These are phyloP conservation scores for Antonospora locustae DNA, from an alignment of 371 early-diverging fungal species.

Conservation along the genomic window DNA sequence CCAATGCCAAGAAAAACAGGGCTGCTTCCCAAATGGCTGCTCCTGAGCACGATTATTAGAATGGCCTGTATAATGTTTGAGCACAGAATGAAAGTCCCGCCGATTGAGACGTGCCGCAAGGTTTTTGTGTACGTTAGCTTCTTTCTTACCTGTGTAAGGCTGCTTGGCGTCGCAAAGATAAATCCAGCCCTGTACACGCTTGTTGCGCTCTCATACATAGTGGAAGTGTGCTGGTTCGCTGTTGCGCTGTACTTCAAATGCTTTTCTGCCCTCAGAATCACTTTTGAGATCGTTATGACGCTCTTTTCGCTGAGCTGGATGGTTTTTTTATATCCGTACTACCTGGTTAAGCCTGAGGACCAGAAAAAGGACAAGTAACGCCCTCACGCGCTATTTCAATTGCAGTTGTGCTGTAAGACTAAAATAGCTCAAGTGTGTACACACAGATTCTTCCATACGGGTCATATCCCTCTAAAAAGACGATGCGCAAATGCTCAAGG, in stretches of 20 bases:
- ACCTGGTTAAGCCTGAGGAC: conserved; percentile 1
- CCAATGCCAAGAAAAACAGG: conserved; percentile 5
- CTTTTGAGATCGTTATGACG: not conserved
- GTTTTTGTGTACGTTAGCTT: too few relatives aligned
- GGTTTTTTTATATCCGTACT: conserved; percentile 22
- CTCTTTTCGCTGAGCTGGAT: not conserved
- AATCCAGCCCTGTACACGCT: not conserved
- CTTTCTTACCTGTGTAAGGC: not conserved
- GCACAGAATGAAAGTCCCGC: not conserved
- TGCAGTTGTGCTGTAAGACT: too few relatives aligned
- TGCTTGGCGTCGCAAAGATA: not conserved
- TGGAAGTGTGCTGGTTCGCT: conserved; percentile 4
- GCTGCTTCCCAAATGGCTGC: conserved; percentile 4
- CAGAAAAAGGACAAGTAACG: too few relatives aligned
- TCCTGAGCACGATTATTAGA: not conserved
- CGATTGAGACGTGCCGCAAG: too few relatives aligned
- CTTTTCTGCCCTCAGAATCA: not conserved
- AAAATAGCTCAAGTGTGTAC: too few relatives aligned
- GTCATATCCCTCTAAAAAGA: not conserved
- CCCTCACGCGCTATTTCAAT: too few relatives aligned
- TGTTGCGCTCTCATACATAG: not conserved
- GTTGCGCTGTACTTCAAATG: not conserved
- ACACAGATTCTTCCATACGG: not conserved
- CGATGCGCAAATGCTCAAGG: too few relatives aligned
- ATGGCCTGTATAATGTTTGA: not conserved